These are phyloP conservation scores for Elymus sibiricus DNA, from an alignment of 176 grass and related monocot genomes.

Conservation along the genomic window DNA sequence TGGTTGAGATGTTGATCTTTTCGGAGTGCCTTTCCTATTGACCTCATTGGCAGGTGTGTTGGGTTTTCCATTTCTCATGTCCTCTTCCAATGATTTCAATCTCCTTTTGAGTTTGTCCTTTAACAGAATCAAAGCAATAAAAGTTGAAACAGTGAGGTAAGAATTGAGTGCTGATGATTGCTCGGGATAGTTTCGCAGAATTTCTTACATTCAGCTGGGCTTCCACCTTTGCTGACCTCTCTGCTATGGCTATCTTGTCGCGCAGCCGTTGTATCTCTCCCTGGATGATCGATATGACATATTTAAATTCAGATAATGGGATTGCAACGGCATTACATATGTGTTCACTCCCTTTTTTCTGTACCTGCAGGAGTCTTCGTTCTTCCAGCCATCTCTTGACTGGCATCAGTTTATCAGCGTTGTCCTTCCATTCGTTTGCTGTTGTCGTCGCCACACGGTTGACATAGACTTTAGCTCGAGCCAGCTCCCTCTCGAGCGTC, in stretches of 20 bases:
- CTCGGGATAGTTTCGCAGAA: not conserved
- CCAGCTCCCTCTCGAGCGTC: conserved; percentile 79
- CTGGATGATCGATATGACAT: conserved; percentile 31
- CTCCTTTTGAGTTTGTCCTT: conserved; percentile 83
- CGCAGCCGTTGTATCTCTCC: conserved; percentile 73
- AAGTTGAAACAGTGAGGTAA: not conserved
- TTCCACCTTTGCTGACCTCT: conserved; percentile 80
- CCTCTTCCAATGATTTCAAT: conserved; percentile 70
- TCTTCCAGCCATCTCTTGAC: conserved; percentile 93
- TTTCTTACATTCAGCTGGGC: conserved; percentile 67
- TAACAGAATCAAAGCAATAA: conserved; percentile 23
- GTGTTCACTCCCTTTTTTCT: not conserved
- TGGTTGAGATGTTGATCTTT: conserved; percentile 51
- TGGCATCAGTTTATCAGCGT: conserved; percentile 64
- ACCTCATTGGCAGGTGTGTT: conserved; percentile 38
- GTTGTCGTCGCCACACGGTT: conserved; percentile 63
- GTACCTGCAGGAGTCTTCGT: conserved; percentile 76
- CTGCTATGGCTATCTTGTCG: conserved; percentile 61
- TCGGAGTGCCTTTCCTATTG: conserved; percentile 36
- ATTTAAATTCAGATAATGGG: not conserved
- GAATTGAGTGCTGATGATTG: not conserved
- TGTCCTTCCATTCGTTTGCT: conserved; percentile 82
- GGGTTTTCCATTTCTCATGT: conserved; percentile 42
- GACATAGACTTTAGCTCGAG: conserved; percentile 72
- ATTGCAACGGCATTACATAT: not conserved